A percentile compares a stretch with the other conserved stretches of the same genome.
Conservation (phyloP, 2,329 filamentous ascomycete genomes). For the Diaporthe eres region DNA sequence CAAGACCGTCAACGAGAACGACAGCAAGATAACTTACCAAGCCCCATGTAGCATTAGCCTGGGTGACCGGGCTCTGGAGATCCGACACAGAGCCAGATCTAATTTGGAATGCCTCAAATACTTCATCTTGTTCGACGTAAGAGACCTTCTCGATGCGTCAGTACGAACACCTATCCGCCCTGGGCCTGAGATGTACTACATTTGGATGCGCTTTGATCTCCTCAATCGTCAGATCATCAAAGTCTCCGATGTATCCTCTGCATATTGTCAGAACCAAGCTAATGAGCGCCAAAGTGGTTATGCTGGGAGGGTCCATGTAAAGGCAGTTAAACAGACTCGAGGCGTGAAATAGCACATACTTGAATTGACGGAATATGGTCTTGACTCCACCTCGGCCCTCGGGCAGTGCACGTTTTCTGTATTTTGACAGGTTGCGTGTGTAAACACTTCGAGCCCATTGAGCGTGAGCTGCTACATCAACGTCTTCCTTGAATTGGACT, state of each 20-base stretch:
- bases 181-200: too few species aligned
- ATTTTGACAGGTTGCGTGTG: not conserved
- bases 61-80: not conserved
- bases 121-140: not conserved
- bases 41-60: not conserved
- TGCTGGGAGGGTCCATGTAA: too few species aligned
- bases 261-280: not conserved
- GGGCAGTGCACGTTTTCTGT: not conserved
- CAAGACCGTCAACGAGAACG: not conserved
- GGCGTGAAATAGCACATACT: not conserved
- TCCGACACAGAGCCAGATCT: not conserved
- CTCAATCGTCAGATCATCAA: slow-evolving; percentile 5
- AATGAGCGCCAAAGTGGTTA: not conserved
- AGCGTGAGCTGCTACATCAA: slow-evolving; percentile 2
- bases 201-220: not conserved
- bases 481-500: slow-evolving; percentile 16
- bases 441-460: not conserved
- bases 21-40: not conserved
- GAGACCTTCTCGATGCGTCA: not conserved
- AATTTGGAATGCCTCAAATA: slow-evolving; percentile 5
- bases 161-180: too few species aligned
- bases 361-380: not conserved
- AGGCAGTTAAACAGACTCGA: not conserved
- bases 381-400: not conserved
- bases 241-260: not conserved